Conservation (phyloP, 257 asterid genomes). For the Petunia axillaris region DNA sequence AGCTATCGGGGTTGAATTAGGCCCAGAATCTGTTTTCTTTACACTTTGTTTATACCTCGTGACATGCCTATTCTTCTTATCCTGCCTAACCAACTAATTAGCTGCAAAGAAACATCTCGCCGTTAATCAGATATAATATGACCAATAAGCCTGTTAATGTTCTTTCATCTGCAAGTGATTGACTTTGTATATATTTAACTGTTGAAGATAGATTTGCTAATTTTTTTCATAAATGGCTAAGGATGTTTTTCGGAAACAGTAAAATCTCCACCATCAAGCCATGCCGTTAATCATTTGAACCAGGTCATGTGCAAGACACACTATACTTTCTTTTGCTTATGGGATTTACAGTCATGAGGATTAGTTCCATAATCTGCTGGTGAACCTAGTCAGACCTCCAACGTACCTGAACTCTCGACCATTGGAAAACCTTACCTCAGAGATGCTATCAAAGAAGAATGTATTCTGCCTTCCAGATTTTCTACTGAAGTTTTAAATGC, state of each 20-base stretch:
- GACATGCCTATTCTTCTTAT: slow-evolving; percentile 12
- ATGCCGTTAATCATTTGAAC: not conserved
- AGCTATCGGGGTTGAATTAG: not conserved
- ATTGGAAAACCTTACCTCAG: not conserved
- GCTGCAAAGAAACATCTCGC: not conserved
- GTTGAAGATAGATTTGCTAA: slow-evolving; percentile 1
- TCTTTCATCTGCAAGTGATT: not conserved
- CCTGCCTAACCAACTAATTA: not conserved
- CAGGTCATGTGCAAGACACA: not conserved
- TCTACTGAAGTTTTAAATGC: not conserved
- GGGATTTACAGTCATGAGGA: not conserved
- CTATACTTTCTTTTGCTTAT: not conserved
- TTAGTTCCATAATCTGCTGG: not conserved
- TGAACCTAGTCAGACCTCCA: not conserved
- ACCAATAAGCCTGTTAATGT: not conserved
- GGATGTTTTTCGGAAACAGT: slow-evolving; percentile 1
- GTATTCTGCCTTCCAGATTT: not conserved
- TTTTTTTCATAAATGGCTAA: not conserved
- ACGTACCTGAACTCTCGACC: slow-evolving; percentile 8
- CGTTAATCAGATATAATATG: not conserved
- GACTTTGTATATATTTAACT: not conserved
- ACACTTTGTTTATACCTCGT: not conserved
- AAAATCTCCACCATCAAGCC: not conserved
- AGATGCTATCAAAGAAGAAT: not conserved
- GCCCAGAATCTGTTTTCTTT: not conserved